Evolutionary conservation across 345 rosid species (phyloP), one percentile per base, ranked within the genome.

Genomic region (Zanthoxylum bungeanum): DNA sequence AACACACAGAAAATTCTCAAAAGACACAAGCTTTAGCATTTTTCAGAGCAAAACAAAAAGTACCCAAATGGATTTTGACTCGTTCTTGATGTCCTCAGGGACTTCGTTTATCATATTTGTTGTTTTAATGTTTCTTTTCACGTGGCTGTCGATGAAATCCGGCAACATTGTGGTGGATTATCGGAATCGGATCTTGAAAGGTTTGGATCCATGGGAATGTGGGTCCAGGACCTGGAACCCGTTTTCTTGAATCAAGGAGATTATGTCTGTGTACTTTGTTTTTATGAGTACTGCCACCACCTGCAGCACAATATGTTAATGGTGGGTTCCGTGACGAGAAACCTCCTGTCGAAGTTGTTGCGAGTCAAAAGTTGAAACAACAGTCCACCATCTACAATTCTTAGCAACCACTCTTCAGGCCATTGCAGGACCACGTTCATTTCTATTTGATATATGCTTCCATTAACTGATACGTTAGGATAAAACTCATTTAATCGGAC

Each of bases 131-230:
- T 22, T 78, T 30, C 68, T 94, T 4, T 94, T 94, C 83, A 24
- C 88, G 1, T 90, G 93, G 93, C 82, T 94, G 28, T 89, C 97
- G 9, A 50, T 86, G 14, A 83, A 36, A 75, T 82, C 86, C 0
- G 95, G 97, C 3, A 94, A 94, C 75, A 61, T 68, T 51, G 78
- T 84, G 27, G 82, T 94, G 27, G 92, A 94, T 69, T 92, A 84
- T 49, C 97, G 97, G 14, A 92, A 84, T 73, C 88, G 97, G 85
- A 86, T 94, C 77, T 77, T 94, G 76, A 89, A 80, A 75, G 95
- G 85, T 0, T 7, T 90, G 82, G 93, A 94, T 22, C 97, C 98
- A 1, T 77, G 83, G 79, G 97, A 91, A 12, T 91, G 91, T 3
- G 81, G 85, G 51, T 71, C 85, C 31, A 47, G 69, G 28, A 64